Evolutionary conservation across 2,329 filamentous ascomycete species (phyloP), one percentile per base, ranked within the genome.

Genomic region (Aureobasidium sp.): DNA sequence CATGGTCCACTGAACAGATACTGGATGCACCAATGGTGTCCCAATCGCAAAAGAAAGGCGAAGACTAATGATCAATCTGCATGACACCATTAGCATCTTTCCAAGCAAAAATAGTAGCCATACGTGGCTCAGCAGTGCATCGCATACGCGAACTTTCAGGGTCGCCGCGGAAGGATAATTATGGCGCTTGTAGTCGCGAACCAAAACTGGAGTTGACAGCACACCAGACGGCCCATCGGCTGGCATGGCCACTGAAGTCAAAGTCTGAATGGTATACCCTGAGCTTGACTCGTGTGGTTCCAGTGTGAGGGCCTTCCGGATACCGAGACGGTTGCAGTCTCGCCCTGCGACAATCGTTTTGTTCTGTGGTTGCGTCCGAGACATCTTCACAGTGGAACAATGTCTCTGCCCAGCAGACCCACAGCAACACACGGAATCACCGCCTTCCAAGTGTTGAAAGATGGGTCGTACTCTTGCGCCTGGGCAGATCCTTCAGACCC

Each of bases 121-220:
- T 43, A 2, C 4, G 9, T 17, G 8, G 8, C 35, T 53, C 4
- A 6, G 35, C 17, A 54, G n/a, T 54, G 51, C 51, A 42, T 54
- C 27, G n/a, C 51, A 31, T 17, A 54, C 25, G 43, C 51, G 51
- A 54, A n/a, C 17, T 31, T 45, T 23, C 37, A 31, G 15, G 25
- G 27, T 11, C n/a, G 29, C 49, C 49, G 37, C 51, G 37, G 37
- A 21, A 42, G 38, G n/a, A 54, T 13, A 42, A n/a, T 23, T 23
- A 37, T 54, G 51, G 51, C 51, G 51, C 51, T 42, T 54, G 51
- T 54, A 54, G 37, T 27, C 38, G 23, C 51, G 33, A 54, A 54
- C 23, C 38, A 31, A 42, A 54, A 43, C 10, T 15, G 37, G 37
- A 42, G 8, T 43, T 54, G 51, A 54, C 35, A 54, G 25, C 38